Percentiles rank a stretch among this genome's conserved stretches.
These are phyloP conservation scores for Albatrellus ellisii DNA, from an alignment of 768 basidiomycete genomes.

Conservation along the genomic window DNA sequence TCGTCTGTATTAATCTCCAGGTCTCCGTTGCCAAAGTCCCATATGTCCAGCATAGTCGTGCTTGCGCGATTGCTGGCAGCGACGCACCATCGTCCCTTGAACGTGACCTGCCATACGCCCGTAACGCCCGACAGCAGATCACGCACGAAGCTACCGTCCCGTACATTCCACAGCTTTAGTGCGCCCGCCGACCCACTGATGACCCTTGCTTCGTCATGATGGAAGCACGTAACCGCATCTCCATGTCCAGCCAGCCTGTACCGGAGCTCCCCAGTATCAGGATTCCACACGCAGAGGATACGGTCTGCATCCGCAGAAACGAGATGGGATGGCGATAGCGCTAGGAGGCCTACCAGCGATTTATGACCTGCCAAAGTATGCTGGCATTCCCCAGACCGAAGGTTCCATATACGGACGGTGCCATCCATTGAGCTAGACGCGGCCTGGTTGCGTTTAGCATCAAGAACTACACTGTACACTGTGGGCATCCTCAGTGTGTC, in stretches of 20 bases:
- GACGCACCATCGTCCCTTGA: slow-evolving; percentile 88
- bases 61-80: slow-evolving; percentile 80
- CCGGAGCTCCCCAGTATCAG: slow-evolving; percentile 63
- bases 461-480: slow-evolving; percentile 95
- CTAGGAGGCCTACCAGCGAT: slow-evolving; percentile 87
- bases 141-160: slow-evolving; percentile 72
- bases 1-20: slow-evolving; percentile 64
- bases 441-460: slow-evolving; percentile 74
- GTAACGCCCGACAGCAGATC: slow-evolving; percentile 86
- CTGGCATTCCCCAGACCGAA: slow-evolving; percentile 66
- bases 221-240: slow-evolving; percentile 98
- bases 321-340: slow-evolving; percentile 76
- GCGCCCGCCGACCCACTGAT: slow-evolving; percentile 92
- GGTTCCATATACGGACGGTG: slow-evolving; percentile 90
- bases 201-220: slow-evolving; percentile 96
- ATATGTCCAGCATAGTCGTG: slow-evolving; percentile 72
- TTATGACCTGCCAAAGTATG: slow-evolving; percentile 84
- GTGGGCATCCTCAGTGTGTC: no score
- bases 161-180: slow-evolving; percentile 95
- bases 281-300: slow-evolving; percentile 90
- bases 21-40: slow-evolving; percentile 73
- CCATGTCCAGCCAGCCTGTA: slow-evolving; percentile 83
- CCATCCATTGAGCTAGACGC: slow-evolving; percentile 98
- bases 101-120: slow-evolving; percentile 96
- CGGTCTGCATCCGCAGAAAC: slow-evolving; percentile 97